phyloP scores from a whole-genome alignment of 441 rosid species.

The Melianthus villosus region DNA sequence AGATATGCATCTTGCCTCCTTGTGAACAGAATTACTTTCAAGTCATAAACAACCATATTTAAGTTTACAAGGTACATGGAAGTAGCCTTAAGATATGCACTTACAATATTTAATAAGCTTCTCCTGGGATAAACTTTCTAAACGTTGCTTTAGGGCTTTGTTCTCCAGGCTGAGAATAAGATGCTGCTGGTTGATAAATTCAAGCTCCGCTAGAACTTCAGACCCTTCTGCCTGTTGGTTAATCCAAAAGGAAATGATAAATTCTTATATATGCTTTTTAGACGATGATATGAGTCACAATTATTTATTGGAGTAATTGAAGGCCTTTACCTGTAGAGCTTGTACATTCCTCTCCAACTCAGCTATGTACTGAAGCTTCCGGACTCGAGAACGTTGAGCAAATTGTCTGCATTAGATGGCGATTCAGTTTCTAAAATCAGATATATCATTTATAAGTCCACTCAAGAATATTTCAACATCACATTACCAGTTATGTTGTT shows the following conservation, averaged over 20 bases:
- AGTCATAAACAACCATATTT: background rate
- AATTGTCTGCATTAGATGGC: slow-evolving; percentile 60
- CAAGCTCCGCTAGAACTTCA: slow-evolving; percentile 84
- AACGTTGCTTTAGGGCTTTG: slow-evolving; percentile 81
- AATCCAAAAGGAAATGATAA: background rate
- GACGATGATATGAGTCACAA: no score
- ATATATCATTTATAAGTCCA: slow-evolving; percentile 3
- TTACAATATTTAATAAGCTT: slow-evolving; percentile 69
- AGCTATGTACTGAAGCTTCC: slow-evolving; percentile 97
- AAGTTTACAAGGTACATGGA: slow-evolving; percentile 6
- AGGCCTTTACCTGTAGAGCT: slow-evolving; percentile 59
- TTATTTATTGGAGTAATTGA: no score
- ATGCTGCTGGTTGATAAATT: slow-evolving; percentile 79
- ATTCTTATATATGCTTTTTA: no score
- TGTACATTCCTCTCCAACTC: slow-evolving; percentile 96
- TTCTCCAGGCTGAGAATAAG: slow-evolving; percentile 94
- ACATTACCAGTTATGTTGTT: no score
- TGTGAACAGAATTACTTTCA: background rate
- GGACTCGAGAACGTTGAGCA: slow-evolving; percentile 94
- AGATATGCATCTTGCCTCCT: no score
- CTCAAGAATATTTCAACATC: background rate
- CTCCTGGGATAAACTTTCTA: slow-evolving; percentile 80
- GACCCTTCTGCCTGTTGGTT: slow-evolving; percentile 69
- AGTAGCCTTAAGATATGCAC: slow-evolving; percentile 16
- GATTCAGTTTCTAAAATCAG: slow-evolving; percentile 8